Evolutionary conservation across 495 filamentous ascomycete species (phyloP).

Genomic region (Extremus antarcticus): DNA sequence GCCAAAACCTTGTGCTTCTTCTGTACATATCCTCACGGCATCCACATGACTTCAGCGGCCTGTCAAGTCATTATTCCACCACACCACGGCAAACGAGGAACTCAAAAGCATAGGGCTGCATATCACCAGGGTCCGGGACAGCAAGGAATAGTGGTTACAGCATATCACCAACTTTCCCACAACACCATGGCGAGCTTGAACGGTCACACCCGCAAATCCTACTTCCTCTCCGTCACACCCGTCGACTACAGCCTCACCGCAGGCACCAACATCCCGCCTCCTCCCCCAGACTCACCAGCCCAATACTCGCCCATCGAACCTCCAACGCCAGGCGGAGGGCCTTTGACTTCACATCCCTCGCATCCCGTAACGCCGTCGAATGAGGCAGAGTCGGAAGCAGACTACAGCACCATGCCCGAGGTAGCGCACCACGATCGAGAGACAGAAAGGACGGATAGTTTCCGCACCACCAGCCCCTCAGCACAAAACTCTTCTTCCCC

Average conservation of each 20-base stretch:
- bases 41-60: background rate
- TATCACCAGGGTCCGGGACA: too few relatives aligned
- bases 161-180: background rate
- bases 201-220: slow-evolving; percentile 15
- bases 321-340: slow-evolving; percentile 31
- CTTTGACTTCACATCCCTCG: slow-evolving; percentile 32
- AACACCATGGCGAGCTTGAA: background rate
- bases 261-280: slow-evolving; percentile 30
- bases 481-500: background rate
- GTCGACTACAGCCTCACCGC: slow-evolving; percentile 31
- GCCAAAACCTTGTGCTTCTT: too few relatives aligned
- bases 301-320: slow-evolving; percentile 13
- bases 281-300: slow-evolving; percentile 21
- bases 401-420: slow-evolving; percentile 4
- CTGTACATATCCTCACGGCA: background rate
- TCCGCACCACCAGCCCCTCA: slow-evolving; percentile 11
- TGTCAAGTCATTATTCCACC: background rate
- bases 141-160: background rate
- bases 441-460: slow-evolving; percentile 7
- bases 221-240: slow-evolving; percentile 25
- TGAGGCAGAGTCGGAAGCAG: background rate
- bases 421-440: slow-evolving; percentile 4
- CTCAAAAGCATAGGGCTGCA: too few relatives aligned
- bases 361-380: slow-evolving; percentile 1
- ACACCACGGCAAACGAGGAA: too few relatives aligned